Percentiles rank a stretch among this genome's conserved stretches.
phyloP scores from a whole-genome alignment of 352 stramenopile genomes.

The Globisporangium paddicum region DNA sequence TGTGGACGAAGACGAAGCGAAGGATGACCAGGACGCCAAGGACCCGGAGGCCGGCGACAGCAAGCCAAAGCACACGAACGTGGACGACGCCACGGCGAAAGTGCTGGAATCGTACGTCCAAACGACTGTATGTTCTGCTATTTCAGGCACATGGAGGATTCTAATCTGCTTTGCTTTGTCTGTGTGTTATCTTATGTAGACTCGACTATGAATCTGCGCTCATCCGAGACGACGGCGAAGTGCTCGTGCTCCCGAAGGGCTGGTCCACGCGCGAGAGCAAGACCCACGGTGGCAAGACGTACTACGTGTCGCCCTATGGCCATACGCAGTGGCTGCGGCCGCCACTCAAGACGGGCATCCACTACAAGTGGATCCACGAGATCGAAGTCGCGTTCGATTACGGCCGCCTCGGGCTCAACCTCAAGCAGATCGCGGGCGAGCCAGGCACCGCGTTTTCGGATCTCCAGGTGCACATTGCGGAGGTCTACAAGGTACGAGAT shows the following conservation, averaged over 20 bases:
- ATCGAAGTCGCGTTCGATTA: slow-evolving; percentile 82
- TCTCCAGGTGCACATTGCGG: slow-evolving; percentile 70
- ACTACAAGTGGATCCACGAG: slow-evolving; percentile 79
- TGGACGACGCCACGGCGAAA: slow-evolving; percentile 54
- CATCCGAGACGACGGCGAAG: slow-evolving; percentile 67
- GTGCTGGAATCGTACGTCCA: slow-evolving; percentile 49
- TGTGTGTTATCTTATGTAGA: slow-evolving; percentile 11
- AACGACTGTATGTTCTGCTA: neutral
- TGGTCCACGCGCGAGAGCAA: slow-evolving; percentile 79
- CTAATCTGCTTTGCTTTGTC: neutral
- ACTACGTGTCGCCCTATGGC: slow-evolving; percentile 81
- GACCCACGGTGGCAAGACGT: slow-evolving; percentile 81
- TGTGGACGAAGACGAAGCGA: slow-evolving; percentile 1
- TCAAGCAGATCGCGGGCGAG: slow-evolving; percentile 77
- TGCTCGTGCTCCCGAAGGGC: slow-evolving; percentile 67
- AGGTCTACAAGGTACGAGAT: slow-evolving; percentile 76
- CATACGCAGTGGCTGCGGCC: slow-evolving; percentile 82
- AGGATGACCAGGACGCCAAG: slow-evolving; percentile 31
- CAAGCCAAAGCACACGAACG: slow-evolving; percentile 43
- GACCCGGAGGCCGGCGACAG: slow-evolving; percentile 16
- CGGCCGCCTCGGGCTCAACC: slow-evolving; percentile 71
- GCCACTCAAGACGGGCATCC: slow-evolving; percentile 51
- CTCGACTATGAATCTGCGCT: slow-evolving; percentile 53
- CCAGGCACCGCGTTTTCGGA: slow-evolving; percentile 70
- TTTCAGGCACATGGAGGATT: neutral